phyloP scores from a whole-genome alignment of 768 basidiomycete species.

The Termitomyces sp. region DNA sequence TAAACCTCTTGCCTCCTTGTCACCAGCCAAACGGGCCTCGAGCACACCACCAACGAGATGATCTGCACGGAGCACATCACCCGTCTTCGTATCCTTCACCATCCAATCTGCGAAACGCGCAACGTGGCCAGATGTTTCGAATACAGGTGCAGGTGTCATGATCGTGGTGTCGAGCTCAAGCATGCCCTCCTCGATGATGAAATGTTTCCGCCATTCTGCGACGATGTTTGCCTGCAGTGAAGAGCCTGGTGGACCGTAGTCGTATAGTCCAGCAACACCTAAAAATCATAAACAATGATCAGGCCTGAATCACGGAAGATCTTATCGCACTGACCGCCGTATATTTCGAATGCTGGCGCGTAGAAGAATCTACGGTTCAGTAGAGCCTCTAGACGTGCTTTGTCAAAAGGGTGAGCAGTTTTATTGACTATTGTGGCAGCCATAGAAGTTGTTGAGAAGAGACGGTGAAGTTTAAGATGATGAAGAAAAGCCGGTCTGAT shows the following conservation, averaged over 20 bases:
- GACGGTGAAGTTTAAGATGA: slow-evolving; percentile 10
- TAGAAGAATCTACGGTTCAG: slow-evolving; percentile 94
- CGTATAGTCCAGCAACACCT: slow-evolving; percentile 98
- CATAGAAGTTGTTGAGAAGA: slow-evolving; percentile 12
- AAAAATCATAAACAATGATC: neutral
- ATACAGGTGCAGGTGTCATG: slow-evolving; percentile 92
- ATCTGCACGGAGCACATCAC: slow-evolving; percentile 94
- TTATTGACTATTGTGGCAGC: slow-evolving; percentile 55
- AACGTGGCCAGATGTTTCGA: slow-evolving; percentile 96
- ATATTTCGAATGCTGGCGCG: slow-evolving; percentile 98
- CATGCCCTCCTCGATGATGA: slow-evolving; percentile 98
- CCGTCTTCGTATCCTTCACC: slow-evolving; percentile 94
- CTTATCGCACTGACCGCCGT: slow-evolving; percentile 66
- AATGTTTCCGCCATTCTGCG: slow-evolving; percentile 94
- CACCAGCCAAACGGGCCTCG: slow-evolving; percentile 83
- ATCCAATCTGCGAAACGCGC: slow-evolving; percentile 99
- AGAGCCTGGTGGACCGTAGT: slow-evolving; percentile 96
- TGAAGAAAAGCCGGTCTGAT: slow-evolving; percentile 14
- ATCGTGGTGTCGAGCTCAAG: slow-evolving; percentile 97
- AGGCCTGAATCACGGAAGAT: neutral
- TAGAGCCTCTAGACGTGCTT: slow-evolving; percentile 75
- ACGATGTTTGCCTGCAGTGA: slow-evolving; percentile 96
- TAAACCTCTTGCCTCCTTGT: slow-evolving; percentile 81
- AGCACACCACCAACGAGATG: slow-evolving; percentile 93
- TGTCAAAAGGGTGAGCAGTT: slow-evolving; percentile 83